These are phyloP conservation scores for Groenewaldozyma auringiensis DNA, from an alignment of 1,139 yeast species.

Conservation along the genomic window DNA sequence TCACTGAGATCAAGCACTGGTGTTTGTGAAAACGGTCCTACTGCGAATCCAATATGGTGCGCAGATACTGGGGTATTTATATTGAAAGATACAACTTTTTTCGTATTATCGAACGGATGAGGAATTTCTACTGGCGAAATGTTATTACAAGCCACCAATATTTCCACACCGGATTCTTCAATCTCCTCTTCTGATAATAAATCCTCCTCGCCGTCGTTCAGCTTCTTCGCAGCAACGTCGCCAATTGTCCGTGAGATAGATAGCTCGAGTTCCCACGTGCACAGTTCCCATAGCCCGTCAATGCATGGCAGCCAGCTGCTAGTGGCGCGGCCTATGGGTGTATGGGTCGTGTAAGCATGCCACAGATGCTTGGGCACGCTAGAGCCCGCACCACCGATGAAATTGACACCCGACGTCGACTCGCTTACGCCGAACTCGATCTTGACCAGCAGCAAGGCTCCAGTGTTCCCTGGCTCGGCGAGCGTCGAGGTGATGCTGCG, in stretches of 20 bases:
- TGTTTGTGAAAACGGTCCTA: conserved; percentile 72
- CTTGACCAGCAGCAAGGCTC: conserved; percentile 58
- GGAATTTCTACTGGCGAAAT: conserved; percentile 43
- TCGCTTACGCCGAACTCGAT: conserved; percentile 61
- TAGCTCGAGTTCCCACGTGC: conserved; percentile 87
- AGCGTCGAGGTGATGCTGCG: conserved; percentile 6
- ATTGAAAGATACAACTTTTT: conserved; percentile 72
- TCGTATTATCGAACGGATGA: conserved; percentile 54
- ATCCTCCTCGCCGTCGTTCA: conserved; percentile 3
- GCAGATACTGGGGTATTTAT: conserved; percentile 84
- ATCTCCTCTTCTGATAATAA: conserved; percentile 28
- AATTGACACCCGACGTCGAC: conserved; percentile 69
- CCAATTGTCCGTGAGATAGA: conserved; percentile 73
- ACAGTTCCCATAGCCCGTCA: conserved; percentile 80
- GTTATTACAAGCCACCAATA: conserved; percentile 74
- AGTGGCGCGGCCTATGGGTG: conserved; percentile 71
- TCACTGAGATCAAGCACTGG: conserved; percentile 41
- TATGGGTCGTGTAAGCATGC: conserved; percentile 83
- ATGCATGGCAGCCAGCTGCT: conserved; percentile 97
- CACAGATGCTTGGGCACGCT: conserved; percentile 41
- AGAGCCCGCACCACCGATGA: conserved; percentile 47
- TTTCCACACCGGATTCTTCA: conserved; percentile 45
- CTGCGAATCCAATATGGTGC: conserved; percentile 94
- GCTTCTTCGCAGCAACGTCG: conserved; percentile 39
- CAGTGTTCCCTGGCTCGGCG: conserved; percentile 12